A percentile compares a stretch with the other conserved stretches of the same genome.
Evolutionary conservation across 2,329 filamentous ascomycete species (phyloP).

Genomic region (Fusarium tricinctum): DNA sequence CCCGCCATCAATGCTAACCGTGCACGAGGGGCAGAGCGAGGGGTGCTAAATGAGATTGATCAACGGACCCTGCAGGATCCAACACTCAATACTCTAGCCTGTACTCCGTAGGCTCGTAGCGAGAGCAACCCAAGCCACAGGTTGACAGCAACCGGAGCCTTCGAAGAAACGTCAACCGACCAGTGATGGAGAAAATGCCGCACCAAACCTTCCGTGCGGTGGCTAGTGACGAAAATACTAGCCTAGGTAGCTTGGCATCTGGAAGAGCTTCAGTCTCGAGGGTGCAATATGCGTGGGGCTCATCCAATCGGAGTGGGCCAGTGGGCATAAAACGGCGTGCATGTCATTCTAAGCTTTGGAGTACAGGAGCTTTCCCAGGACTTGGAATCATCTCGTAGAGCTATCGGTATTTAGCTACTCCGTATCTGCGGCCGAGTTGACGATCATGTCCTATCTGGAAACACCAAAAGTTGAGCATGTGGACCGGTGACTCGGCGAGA

Average conservation of each 20-base stretch:
- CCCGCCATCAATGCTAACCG: constrained; percentile 36
- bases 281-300: constrained; percentile 17
- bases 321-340: constrained; percentile 35
- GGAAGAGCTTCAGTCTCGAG: constrained; percentile 10
- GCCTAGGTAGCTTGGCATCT: not conserved
- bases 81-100: not conserved
- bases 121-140: constrained; percentile 13
- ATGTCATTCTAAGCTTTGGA: constrained; percentile 37
- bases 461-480: constrained; percentile 30
- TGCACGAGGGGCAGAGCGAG: constrained; percentile 41
- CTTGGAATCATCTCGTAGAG: constrained; percentile 13
- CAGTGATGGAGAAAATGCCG: constrained; percentile 38
- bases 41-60: constrained; percentile 43
- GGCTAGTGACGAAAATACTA: constrained; percentile 18
- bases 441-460: constrained; percentile 41
- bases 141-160: not conserved
- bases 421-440: constrained; percentile 22
- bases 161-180: not conserved
- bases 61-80: constrained; percentile 45
- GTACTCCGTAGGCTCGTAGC: constrained; percentile 4
- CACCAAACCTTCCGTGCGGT: constrained; percentile 23
- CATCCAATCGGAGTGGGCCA: constrained; percentile 23
- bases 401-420: constrained; percentile 1
- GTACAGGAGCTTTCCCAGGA: constrained; percentile 25
- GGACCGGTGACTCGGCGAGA: constrained; percentile 40